phyloP scores from a whole-genome alignment of 306 rosid genomes.

The Quillaja saponaria region DNA sequence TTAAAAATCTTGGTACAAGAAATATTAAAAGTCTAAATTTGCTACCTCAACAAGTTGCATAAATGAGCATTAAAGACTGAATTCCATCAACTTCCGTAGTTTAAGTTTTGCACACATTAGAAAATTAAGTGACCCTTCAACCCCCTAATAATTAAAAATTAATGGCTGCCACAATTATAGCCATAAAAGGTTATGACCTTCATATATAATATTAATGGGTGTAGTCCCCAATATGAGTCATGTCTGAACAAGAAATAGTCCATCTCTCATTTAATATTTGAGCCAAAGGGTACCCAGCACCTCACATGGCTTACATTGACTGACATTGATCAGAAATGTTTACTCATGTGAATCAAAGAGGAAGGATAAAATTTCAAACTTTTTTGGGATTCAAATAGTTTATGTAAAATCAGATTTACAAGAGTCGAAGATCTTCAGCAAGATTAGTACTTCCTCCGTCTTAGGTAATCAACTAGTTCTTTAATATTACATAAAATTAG shows the following conservation, averaged over 20 bases:
- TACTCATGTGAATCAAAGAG: conserved; percentile 51
- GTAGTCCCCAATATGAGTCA: conserved; percentile 59
- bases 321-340: conserved; percentile 54
- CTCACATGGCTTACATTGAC: conserved; percentile 80
- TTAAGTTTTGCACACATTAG: conserved; percentile 45
- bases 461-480: conserved; percentile 14
- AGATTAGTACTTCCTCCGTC: conserved; percentile 33
- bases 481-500: conserved; percentile 7
- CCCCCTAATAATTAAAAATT: conserved; percentile 25
- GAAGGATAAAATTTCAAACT: conserved; percentile 23
- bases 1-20: conserved; percentile 42
- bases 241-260: conserved; percentile 60
- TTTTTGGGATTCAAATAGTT: conserved; percentile 46
- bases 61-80: conserved; percentile 39
- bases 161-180: background rate
- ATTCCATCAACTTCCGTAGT: conserved; percentile 43
- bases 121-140: conserved; percentile 23
- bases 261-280: conserved; percentile 51
- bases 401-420: conserved; percentile 42
- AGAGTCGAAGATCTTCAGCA: conserved; percentile 45
- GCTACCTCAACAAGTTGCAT: conserved; percentile 54
- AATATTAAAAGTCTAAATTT: conserved; percentile 44
- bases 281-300: conserved; percentile 44
- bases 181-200: conserved; percentile 35
- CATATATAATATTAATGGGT: conserved; percentile 18